Percentiles rank a stretch among this genome's conserved stretches.
phyloP scores from a whole-genome alignment of 257 asterid species.

The Eucommia ulmoides region DNA sequence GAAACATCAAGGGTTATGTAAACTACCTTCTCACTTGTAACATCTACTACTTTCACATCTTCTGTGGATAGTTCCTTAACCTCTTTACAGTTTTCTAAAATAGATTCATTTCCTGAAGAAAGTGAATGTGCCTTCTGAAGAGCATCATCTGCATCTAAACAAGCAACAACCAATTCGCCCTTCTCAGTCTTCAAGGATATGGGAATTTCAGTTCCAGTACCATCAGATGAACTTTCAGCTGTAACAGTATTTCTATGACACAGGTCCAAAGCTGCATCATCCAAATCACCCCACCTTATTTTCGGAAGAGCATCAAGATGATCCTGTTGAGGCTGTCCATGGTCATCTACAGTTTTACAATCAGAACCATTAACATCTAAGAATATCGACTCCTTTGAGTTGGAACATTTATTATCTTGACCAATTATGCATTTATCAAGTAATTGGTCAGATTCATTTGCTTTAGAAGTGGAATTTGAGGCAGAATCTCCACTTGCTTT shows the following conservation, averaged over 20 bases:
- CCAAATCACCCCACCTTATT: constrained; percentile 95
- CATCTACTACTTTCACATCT: constrained; percentile 44
- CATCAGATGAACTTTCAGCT: constrained; percentile 29
- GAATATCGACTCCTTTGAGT: constrained; percentile 17
- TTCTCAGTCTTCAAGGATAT: constrained; percentile 19
- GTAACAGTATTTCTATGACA: constrained; percentile 39
- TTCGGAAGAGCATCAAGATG: constrained; percentile 31
- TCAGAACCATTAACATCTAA: constrained; percentile 14
- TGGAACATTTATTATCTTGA: constrained; percentile 28
- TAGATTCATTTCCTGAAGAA: constrained; percentile 14
- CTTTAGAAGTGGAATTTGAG: constrained; percentile 12
- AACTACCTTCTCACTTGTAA: constrained; percentile 26
- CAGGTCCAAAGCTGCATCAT: constrained; percentile 50
- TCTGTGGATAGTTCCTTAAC: constrained; percentile 34
- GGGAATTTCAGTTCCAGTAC: constrained; percentile 20
- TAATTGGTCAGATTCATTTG: constrained; percentile 27
- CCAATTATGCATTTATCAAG: constrained; percentile 38
- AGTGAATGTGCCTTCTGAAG: constrained; percentile 16
- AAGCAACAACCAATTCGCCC: constrained; percentile 10
- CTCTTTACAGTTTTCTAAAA: constrained; percentile 22
- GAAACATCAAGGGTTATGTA: constrained; percentile 18
- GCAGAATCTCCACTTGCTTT: constrained; percentile 21
- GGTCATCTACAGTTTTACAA: constrained; percentile 20
- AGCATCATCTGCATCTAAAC: constrained; percentile 17
- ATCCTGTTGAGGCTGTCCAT: constrained; percentile 22